Conservation (phyloP, 371 early-diverging fungal genomes). For the Syncephalastrum contaminatum region DNA sequence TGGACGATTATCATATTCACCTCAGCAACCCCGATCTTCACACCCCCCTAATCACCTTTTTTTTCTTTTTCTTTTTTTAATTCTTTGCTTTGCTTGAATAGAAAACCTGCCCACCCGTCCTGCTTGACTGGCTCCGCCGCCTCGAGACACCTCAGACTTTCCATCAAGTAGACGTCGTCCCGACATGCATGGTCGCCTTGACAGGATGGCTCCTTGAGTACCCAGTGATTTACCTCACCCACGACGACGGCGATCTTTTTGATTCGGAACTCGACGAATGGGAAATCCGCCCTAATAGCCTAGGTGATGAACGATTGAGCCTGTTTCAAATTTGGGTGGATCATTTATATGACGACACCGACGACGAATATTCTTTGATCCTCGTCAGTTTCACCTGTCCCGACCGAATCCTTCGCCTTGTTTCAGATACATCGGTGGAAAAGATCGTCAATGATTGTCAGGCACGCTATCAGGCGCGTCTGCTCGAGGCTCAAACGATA, state of each 20-base stretch:
- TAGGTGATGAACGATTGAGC: conserved; percentile 25
- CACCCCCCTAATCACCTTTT: background rate
- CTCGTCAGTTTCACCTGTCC: conserved; percentile 40
- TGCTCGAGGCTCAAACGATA: background rate
- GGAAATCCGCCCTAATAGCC: conserved; percentile 35
- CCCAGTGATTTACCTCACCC: conserved; percentile 38
- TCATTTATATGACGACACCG: background rate
- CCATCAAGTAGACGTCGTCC: conserved; percentile 15
- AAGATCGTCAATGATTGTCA: background rate
- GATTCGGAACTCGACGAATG: conserved; percentile 38
- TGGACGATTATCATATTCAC: no score
- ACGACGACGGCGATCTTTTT: conserved; percentile 16
- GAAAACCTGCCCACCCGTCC: conserved; percentile 16
- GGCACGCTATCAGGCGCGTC: background rate
- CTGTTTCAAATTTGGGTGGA: conserved; percentile 9
- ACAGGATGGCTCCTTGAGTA: conserved; percentile 52
- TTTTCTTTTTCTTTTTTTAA: background rate
- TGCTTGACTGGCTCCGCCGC: conserved; percentile 21
- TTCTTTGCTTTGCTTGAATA: conserved; percentile 4
- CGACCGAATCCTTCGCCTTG: background rate
- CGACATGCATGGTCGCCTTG: conserved; percentile 44
- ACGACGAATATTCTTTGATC: conserved; percentile 8
- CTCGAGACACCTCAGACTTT: conserved; percentile 1
- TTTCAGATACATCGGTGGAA: conserved; percentile 1
- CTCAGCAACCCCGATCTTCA: no score